These are phyloP conservation scores for Carex kokanica DNA, from an alignment of 176 grass and related monocot genomes.

Conservation along the genomic window DNA sequence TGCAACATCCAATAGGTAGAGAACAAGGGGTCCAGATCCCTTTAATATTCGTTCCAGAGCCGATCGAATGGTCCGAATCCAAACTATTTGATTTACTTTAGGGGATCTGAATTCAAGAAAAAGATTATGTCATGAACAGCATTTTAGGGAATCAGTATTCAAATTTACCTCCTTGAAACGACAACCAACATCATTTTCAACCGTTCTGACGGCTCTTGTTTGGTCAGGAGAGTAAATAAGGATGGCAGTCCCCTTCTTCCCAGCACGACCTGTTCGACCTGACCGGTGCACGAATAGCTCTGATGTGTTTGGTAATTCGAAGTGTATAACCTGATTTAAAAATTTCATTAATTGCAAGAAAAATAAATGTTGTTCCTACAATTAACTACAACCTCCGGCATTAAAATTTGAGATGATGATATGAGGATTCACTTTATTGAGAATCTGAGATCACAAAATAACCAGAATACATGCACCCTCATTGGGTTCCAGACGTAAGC, in stretches of 20 bases:
- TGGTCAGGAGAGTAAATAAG: constrained; percentile 73
- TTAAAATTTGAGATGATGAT: neutral
- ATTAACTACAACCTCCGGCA: neutral
- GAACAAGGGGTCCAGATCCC: too few species aligned
- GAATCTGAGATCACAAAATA: neutral
- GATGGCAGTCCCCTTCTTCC: constrained; percentile 89
- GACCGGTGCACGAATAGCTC: constrained; percentile 97
- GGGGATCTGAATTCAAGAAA: too few species aligned
- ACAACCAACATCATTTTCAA: constrained; percentile 89
- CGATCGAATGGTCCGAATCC: too few species aligned
- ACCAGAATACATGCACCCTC: neutral
- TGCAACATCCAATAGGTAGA: neutral
- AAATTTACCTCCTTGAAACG: constrained; percentile 70
- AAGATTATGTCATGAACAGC: neutral
- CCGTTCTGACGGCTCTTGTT: constrained; percentile 58
- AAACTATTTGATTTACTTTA: too few species aligned
- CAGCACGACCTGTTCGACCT: constrained; percentile 86
- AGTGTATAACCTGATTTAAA: constrained; percentile 67
- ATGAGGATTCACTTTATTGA: neutral
- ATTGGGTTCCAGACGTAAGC: neutral
- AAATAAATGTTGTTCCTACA: constrained; percentile 16
- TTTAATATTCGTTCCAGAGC: too few species aligned
- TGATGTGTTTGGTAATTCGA: constrained; percentile 77
- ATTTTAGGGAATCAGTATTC: neutral
- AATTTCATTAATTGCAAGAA: constrained; percentile 16